These are phyloP conservation scores for Suhomyces xylopsoci DNA, from an alignment of 805 yeast genomes.

Conservation along the genomic window DNA sequence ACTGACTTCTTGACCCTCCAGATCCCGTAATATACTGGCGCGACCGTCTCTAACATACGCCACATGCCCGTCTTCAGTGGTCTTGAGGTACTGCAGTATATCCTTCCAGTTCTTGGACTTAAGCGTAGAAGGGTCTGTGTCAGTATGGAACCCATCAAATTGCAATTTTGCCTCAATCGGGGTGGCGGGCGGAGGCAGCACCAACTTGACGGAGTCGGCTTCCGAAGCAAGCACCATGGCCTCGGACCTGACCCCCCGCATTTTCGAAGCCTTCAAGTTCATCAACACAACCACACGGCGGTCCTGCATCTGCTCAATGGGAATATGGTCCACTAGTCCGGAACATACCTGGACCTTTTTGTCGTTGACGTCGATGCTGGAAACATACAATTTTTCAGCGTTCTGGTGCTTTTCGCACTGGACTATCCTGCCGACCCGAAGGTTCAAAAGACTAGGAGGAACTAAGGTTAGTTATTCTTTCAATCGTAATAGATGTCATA, in stretches of 20 bases:
- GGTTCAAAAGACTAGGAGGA: constrained; percentile 19
- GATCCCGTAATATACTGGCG: neutral
- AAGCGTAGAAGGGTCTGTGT: constrained; percentile 19
- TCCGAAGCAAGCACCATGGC: constrained; percentile 69
- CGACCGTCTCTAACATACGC: constrained; percentile 18
- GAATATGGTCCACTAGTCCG: constrained; percentile 50
- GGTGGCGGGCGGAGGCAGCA: constrained; percentile 42
- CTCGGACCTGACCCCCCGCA: constrained; percentile 60
- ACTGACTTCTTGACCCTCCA: neutral
- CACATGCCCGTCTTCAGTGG: constrained; percentile 29
- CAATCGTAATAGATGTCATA: too few relatives aligned
- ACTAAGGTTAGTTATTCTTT: constrained; percentile 6
- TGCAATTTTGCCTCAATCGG: constrained; percentile 37
- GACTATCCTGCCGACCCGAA: constrained; percentile 48
- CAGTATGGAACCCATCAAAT: constrained; percentile 27
- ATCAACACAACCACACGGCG: constrained; percentile 50
- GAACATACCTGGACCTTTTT: constrained; percentile 50
- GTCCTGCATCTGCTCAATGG: constrained; percentile 34
- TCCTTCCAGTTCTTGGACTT: constrained; percentile 35
- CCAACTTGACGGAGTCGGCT: constrained; percentile 39
- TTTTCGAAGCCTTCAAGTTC: constrained; percentile 58
- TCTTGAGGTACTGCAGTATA: constrained; percentile 25
- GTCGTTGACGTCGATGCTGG: constrained; percentile 38
- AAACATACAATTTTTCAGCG: constrained; percentile 60
- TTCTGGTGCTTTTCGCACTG: constrained; percentile 49